Conservation (phyloP, 768 basidiomycete species). For the Trametes gibbosa region DNA sequence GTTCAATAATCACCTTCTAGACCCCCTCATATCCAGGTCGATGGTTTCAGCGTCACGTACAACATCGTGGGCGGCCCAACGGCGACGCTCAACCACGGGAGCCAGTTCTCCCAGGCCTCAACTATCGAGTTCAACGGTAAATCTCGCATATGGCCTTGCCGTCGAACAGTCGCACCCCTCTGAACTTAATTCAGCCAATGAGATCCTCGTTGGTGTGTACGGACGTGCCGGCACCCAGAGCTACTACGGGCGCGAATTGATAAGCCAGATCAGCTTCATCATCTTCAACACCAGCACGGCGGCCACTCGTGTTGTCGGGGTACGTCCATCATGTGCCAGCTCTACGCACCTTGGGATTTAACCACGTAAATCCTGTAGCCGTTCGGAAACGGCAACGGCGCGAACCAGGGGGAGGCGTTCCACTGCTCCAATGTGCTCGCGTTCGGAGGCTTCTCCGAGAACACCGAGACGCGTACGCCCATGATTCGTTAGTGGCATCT, state of each 20-base stretch:
- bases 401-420: background rate
- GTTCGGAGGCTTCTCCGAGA: background rate
- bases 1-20: background rate
- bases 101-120: background rate
- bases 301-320: background rate
- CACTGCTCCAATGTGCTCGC: background rate
- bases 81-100: background rate
- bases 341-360: background rate
- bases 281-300: conserved; percentile 1
- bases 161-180: background rate
- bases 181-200: background rate
- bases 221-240: conserved; percentile 7
- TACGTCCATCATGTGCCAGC: background rate
- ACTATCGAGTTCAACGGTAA: background rate
- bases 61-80: background rate
- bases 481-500: too few relatives aligned
- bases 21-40: too few relatives aligned
- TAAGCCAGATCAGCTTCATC: conserved; percentile 8
- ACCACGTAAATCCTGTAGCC: background rate
- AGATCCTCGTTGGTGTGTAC: background rate
- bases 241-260: conserved; percentile 5
- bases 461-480: too few relatives aligned
- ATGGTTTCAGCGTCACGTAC: background rate
- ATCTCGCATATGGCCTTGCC: background rate
- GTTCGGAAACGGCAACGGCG: background rate